Evolutionary conservation across 2,329 filamentous ascomycete species (phyloP).

Genomic region (Pseudogymnoascus sp.): DNA sequence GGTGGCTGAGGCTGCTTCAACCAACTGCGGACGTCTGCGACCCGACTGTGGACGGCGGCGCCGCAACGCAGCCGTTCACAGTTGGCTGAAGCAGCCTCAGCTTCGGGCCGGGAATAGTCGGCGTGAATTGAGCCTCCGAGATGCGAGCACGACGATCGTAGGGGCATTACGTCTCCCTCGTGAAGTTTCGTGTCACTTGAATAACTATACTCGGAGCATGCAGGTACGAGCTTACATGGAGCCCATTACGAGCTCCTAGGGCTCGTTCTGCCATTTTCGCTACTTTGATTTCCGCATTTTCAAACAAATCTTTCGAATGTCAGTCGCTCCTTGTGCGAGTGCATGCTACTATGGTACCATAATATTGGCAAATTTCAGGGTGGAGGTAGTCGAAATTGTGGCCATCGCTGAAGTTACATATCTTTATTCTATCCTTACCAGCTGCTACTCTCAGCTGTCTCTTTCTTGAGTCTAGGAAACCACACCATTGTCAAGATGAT

Average conservation of each 20-base stretch:
- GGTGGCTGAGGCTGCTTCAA: background rate
- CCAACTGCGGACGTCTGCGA: background rate
- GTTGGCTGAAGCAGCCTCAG: background rate
- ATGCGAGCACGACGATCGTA: background rate
- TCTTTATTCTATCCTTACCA: background rate
- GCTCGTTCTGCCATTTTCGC: background rate
- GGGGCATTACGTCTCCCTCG: background rate
- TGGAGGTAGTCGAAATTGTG: background rate
- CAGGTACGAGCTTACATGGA: background rate
- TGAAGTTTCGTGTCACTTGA: background rate
- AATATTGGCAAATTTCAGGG: background rate
- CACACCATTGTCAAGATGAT: slow-evolving; percentile 29
- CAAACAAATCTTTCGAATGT: background rate
- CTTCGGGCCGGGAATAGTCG: background rate
- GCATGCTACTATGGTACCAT: background rate
- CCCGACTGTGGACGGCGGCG: background rate
- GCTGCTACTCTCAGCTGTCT: background rate
- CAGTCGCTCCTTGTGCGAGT: background rate
- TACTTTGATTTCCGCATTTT: background rate
- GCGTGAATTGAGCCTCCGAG: background rate
- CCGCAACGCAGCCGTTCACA: background rate
- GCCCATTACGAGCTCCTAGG: background rate
- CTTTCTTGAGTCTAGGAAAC: background rate
- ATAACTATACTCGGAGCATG: background rate
- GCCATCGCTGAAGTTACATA: background rate